Evolutionary conservation across 148 eudicot genomes (phyloP), one percentile per base, ranked within the genome.

Genomic region (Vaccinium corymbosum): DNA sequence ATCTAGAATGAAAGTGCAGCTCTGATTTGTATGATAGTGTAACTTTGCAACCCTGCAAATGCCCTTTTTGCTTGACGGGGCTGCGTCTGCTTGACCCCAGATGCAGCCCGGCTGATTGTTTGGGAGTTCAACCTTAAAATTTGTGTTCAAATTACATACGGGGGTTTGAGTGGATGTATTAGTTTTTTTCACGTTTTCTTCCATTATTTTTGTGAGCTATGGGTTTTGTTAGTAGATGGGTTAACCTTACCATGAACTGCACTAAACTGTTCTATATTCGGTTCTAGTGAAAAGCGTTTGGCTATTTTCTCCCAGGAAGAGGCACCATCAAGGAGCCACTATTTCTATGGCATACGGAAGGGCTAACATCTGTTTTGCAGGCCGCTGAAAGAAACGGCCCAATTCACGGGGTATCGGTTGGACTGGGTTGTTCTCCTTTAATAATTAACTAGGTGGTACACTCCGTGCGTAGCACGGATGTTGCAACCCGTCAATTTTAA

Each of bases 271-370:
- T 10, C 3, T 9, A 29, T 64, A 9, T 8, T 22, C 22, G 70
- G 29, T 29, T 64, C 7, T n/a, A n/a, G 9, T 20, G 68, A 61
- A 61, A 6, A 7, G 27, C 27, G 7, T n/a, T 61, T 12, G 29
- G 70, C 70, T 64, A 10, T 64, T 64, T 64, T 64, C 29, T 64
- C 70, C 70, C 70, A 22, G 29, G 70, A 61, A 61, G 68, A 61
- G 68, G 68, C 68, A n/a, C 10, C 25, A 1, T 20, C 27, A n/a
- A 7, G 11, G 3, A 61, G 68, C 68, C 27, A 11, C 68, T 8
- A n/a, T n/a, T 61, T 61, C 4, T 25, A 20, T 25, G 20, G 25
- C 66, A 57, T 17, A 22, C n/a, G 2, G 7, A 17, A 57, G n/a
- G 62, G 62, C 22, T 17, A 61, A 61, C 25, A 7, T 61, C 66